Conservation (phyloP, 768 basidiomycete species). For the Kockovaella imperatae region DNA sequence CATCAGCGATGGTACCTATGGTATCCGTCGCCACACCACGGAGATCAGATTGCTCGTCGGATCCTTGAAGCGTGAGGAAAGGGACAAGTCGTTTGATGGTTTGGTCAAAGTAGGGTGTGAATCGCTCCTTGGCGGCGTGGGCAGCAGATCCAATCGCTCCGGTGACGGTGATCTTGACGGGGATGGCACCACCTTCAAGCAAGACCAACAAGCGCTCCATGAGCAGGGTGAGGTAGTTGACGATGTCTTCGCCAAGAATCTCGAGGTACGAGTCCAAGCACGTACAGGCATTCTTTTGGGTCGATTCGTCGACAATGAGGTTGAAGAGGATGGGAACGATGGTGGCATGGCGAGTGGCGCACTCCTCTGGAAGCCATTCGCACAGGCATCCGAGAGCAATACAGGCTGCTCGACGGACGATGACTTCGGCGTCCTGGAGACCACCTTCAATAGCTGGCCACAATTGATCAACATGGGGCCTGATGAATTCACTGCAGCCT, state of each 20-base stretch:
- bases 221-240: conserved; percentile 81
- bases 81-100: conserved; percentile 81
- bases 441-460: conserved; percentile 93
- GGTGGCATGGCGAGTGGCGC: conserved; percentile 65
- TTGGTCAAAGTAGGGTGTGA: conserved; percentile 87
- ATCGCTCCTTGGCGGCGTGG: conserved; percentile 83
- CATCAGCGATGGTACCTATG: conserved; percentile 96
- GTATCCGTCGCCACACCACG: conserved; percentile 98
- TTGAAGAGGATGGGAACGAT: conserved; percentile 88
- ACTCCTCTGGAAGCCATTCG: conserved; percentile 95
- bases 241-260: conserved; percentile 78
- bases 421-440: conserved; percentile 70
- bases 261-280: conserved; percentile 94
- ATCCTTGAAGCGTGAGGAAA: conserved; percentile 70
- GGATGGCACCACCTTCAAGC: conserved; percentile 73
- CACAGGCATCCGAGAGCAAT: conserved; percentile 91
- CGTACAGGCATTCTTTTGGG: conserved; percentile 89
- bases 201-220: conserved; percentile 88
- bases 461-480: conserved; percentile 77
- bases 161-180: conserved; percentile 87
- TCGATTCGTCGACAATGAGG: conserved; percentile 74
- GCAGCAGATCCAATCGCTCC: conserved; percentile 98
- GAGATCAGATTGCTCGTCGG: conserved; percentile 87
- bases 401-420: conserved; percentile 91
- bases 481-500: conserved; percentile 96